These are phyloP conservation scores for Yamadazyma philogaea DNA, from an alignment of 805 yeast species.

Conservation along the genomic window DNA sequence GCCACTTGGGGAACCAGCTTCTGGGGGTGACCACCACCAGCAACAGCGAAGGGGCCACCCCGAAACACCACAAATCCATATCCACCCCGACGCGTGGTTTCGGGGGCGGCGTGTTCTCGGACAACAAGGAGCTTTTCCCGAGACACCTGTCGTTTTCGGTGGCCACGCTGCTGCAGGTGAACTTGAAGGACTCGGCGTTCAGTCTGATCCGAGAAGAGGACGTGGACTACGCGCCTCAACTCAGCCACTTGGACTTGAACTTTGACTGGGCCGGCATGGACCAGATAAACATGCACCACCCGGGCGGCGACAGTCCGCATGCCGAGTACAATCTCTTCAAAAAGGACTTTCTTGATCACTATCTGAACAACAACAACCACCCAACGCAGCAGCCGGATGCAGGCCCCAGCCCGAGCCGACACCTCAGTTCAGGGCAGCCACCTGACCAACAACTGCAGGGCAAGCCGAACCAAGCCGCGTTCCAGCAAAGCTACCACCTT, in stretches of 20 bases:
- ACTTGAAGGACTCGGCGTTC: slow-evolving; percentile 43
- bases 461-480: background rate
- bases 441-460: background rate
- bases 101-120: background rate
- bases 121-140: slow-evolving; percentile 13
- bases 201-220: slow-evolving; percentile 27
- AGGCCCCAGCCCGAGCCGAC: too few species aligned
- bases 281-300: slow-evolving; percentile 22
- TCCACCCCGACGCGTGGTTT: slow-evolving; percentile 3
- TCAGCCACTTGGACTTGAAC: slow-evolving; percentile 10
- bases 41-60: background rate
- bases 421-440: too few species aligned
- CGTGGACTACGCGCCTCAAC: slow-evolving; percentile 79
- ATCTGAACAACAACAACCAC: background rate
- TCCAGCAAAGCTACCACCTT: background rate
- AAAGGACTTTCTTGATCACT: slow-evolving; percentile 7
- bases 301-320: background rate
- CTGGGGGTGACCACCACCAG: background rate
- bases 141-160: slow-evolving; percentile 14
- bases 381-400: too few species aligned
- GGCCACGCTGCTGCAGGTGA: slow-evolving; percentile 48
- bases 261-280: slow-evolving; percentile 30
- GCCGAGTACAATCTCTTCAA: slow-evolving; percentile 7
- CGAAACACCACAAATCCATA: slow-evolving; percentile 3
- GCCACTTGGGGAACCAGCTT: background rate